These are phyloP conservation scores for Bruguiera parviflora DNA, from an alignment of 345 rosid species.

Conservation along the genomic window DNA sequence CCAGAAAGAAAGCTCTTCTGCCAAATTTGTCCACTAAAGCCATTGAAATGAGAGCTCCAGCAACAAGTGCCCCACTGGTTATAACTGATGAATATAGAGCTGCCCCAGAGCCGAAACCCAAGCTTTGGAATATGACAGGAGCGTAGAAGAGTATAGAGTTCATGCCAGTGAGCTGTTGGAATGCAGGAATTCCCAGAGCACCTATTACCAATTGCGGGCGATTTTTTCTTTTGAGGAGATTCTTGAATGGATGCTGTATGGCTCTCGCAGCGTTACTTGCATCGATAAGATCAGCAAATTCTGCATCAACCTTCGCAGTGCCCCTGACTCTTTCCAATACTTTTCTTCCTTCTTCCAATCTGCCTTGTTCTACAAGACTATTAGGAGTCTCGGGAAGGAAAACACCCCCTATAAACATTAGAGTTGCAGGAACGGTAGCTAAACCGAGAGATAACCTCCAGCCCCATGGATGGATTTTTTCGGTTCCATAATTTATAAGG, in stretches of 20 bases:
- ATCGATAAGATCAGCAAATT: constrained; percentile 26
- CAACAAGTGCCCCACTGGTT: constrained; percentile 30
- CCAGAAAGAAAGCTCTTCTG: constrained; percentile 40
- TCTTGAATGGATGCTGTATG: constrained; percentile 36
- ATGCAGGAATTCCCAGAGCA: constrained; percentile 31
- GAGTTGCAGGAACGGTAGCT: constrained; percentile 37
- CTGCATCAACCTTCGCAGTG: constrained; percentile 27
- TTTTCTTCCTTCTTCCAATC: constrained; percentile 17
- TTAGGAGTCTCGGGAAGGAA: constrained; percentile 40
- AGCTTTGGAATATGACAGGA: constrained; percentile 45
- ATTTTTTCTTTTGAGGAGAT: constrained; percentile 20
- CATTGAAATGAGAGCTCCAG: constrained; percentile 34
- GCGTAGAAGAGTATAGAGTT: constrained; percentile 50
- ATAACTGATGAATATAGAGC: constrained; percentile 39
- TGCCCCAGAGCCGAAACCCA: constrained; percentile 43
- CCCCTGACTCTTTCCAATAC: constrained; percentile 33
- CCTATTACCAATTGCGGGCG: constrained; percentile 30
- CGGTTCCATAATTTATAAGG: constrained; percentile 40
- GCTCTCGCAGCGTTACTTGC: constrained; percentile 31
- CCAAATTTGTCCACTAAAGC: constrained; percentile 35
- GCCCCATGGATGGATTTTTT: constrained; percentile 30
- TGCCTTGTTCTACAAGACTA: constrained; percentile 35
- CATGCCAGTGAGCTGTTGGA: constrained; percentile 52
- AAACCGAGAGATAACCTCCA: constrained; percentile 38
- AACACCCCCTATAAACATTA: constrained; percentile 30